Base-by-base conservation (phyloP, 257 asterid species). In the Lithospermum erythrorhizon region DNA sequence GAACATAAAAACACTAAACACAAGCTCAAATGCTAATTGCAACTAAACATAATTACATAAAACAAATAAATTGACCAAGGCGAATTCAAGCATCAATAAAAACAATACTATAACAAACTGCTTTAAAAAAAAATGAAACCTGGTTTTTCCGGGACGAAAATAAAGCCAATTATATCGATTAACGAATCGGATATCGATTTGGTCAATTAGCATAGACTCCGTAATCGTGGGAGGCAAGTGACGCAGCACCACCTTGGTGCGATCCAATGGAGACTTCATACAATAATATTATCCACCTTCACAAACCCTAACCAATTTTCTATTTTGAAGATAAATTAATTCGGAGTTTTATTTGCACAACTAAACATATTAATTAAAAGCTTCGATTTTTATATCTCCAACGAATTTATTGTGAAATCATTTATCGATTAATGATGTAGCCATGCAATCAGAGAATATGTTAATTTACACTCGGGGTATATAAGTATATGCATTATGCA, bases 211-310 rank as follows among this genome's bases (percentile, higher is more conserved):
- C 86, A 82, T 74, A 19, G 90, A 83, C 87, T 82, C 82, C 58
- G 99, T 70, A 85, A 93, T 83, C 70, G 93, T 73, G 57, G 97
- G 95, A 82, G 97, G 99, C 87, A 89, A 83, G 96, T 85, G 99
- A 82, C 99, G 94, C 72, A 93, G 79, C 94, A 93, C 96, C 75
- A 85, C 95, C 83, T 89, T 93, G 59, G 97, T 84, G 65, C 95
- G 96, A 93, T 89, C 97, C 74, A 84, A 73, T 72, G 83, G 81
- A 41, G 97, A 95, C 91, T 85, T 93, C 99, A 93, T 89, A 79
- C 82, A 27, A 27, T 6, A 27, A 27, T 6, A 27, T 6, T 27
- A 27, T 27, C 30, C 6, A 81, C 68, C 20, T 68, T 4, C 57
- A 71, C 69, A 82, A 82, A 79, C 90, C 95, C 94, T 82, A 83